A percentile compares a stretch with the other conserved stretches of the same genome.
Evolutionary conservation across 805 yeast genomes (phyloP).

Genomic region (Yarrowia keelungensis): DNA sequence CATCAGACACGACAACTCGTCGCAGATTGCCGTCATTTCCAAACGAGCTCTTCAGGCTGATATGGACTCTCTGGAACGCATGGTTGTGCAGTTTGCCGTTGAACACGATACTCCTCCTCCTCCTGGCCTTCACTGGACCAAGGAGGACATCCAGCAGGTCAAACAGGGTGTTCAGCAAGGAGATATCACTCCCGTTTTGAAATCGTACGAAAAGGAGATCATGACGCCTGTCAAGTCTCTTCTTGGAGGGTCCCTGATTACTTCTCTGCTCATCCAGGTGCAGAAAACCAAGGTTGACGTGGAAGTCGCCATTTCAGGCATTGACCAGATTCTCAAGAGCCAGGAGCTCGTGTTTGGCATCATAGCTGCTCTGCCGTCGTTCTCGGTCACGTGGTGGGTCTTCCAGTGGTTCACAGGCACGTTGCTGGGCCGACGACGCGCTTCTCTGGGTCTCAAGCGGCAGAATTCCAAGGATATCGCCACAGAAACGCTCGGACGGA

Average conservation of each 20-base stretch:
- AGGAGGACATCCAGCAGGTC: conserved; percentile 48
- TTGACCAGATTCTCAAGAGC: conserved; percentile 84
- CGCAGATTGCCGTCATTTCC: conserved; percentile 76
- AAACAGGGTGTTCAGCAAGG: conserved; percentile 67
- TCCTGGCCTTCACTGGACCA: conserved; percentile 1
- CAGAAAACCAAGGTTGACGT: conserved; percentile 97
- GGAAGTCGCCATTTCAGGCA: conserved; percentile 85
- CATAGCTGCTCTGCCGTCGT: conserved; percentile 81
- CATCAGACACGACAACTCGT: conserved; percentile 80
- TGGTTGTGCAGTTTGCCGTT: conserved; percentile 76
- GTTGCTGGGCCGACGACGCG: conserved; percentile 43
- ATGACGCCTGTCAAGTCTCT: conserved; percentile 69
- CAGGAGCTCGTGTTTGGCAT: conserved; percentile 95
- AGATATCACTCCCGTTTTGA: conserved; percentile 79
- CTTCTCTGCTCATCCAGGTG: conserved; percentile 85
- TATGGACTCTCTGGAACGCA: conserved; percentile 78
- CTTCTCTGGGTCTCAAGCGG: conserved; percentile 40
- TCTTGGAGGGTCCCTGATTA: conserved; percentile 71
- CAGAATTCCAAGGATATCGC: conserved; percentile 47
- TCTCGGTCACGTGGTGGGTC: conserved; percentile 56
- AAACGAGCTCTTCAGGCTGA: conserved; percentile 81
- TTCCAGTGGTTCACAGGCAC: conserved; percentile 40
- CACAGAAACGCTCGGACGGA: conserved; percentile 59
- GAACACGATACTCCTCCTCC: conserved; percentile 47
- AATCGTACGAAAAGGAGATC: conserved; percentile 78